Conservation (phyloP, 108 stramenopile genomes). For the Nitzschia sp. region DNA sequence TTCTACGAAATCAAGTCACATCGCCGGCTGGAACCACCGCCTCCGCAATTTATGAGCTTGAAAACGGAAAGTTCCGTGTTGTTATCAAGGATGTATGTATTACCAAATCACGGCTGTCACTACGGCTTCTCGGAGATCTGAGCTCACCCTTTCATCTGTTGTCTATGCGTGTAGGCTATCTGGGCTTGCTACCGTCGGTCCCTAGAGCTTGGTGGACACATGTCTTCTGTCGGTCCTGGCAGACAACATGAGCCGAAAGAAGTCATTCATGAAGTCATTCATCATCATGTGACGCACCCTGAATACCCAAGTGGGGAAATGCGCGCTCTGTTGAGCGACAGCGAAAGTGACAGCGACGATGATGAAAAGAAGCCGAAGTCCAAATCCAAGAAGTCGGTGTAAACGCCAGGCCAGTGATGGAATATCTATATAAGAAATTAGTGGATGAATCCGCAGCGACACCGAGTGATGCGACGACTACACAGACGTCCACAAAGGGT, state of each 20-base stretch:
- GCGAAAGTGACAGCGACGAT: constrained; percentile 17
- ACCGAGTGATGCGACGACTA: neutral
- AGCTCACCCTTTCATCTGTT: neutral
- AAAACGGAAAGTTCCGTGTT: constrained; percentile 89
- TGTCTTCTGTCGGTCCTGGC: constrained; percentile 72
- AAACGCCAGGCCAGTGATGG: no score
- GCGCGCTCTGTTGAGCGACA: neutral
- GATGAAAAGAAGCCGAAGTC: no score
- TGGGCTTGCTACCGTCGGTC: constrained; percentile 88
- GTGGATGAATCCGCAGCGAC: neutral
- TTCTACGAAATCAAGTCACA: constrained; percentile 87
- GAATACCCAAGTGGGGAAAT: constrained; percentile 43
- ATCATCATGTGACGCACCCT: constrained; percentile 2
- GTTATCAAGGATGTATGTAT: constrained; percentile 71
- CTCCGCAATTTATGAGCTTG: constrained; percentile 89
- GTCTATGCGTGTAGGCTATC: constrained; percentile 43
- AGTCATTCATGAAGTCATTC: constrained; percentile 8
- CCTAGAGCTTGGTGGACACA: constrained; percentile 81
- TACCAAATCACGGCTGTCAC: neutral
- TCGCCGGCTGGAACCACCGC: constrained; percentile 95
- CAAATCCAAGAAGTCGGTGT: neutral
- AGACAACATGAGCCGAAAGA: constrained; percentile 27
- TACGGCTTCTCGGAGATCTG: neutral
- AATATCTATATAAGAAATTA: no score
- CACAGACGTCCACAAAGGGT: no score